phyloP scores from a whole-genome alignment of 2,329 filamentous ascomycete genomes.

The Sporothrix dimorphospora region DNA sequence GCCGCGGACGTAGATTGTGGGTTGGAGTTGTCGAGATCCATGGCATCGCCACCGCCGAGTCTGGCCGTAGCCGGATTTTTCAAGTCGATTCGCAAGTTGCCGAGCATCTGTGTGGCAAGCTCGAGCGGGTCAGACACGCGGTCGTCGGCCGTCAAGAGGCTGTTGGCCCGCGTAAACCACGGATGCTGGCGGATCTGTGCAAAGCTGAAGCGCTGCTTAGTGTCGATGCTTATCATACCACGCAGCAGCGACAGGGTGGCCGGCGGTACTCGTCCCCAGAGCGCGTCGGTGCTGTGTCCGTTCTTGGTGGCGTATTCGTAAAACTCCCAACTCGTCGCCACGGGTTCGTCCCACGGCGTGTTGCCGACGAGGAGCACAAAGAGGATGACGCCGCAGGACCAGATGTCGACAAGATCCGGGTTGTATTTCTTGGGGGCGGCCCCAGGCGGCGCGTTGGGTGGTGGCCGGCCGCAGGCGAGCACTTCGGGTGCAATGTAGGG shows the following conservation, averaged over 20 bases:
- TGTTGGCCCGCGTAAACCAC: conserved; percentile 88
- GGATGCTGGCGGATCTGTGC: conserved; percentile 86
- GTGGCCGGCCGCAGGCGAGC: conserved; percentile 51
- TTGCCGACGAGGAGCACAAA: conserved; percentile 96
- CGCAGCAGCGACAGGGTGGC: conserved; percentile 80
- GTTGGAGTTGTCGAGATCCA: conserved; percentile 71
- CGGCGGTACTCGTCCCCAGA: conserved; percentile 79
- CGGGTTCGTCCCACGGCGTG: conserved; percentile 96
- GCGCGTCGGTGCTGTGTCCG: conserved; percentile 79
- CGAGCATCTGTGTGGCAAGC: conserved; percentile 93
- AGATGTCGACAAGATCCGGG: conserved; percentile 85
- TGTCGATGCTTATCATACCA: conserved; percentile 88
- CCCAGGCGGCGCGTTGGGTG: not conserved
- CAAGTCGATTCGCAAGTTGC: conserved; percentile 87
- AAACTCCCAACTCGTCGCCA: conserved; percentile 80
- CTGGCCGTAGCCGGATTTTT: conserved; percentile 57
- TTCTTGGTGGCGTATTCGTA: conserved; percentile 80
- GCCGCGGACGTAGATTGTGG: not conserved
- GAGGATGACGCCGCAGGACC: conserved; percentile 97
- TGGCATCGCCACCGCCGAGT: conserved; percentile 54
- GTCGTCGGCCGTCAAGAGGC: conserved; percentile 73
- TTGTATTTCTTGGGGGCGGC: conserved; percentile 59
- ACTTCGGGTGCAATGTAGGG: conserved; percentile 98
- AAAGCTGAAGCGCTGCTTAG: conserved; percentile 77
- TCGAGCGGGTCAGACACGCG: conserved; percentile 76